Evolutionary conservation across 2,329 filamentous ascomycete species (phyloP).

Genomic region (Talaromyces piceae): DNA sequence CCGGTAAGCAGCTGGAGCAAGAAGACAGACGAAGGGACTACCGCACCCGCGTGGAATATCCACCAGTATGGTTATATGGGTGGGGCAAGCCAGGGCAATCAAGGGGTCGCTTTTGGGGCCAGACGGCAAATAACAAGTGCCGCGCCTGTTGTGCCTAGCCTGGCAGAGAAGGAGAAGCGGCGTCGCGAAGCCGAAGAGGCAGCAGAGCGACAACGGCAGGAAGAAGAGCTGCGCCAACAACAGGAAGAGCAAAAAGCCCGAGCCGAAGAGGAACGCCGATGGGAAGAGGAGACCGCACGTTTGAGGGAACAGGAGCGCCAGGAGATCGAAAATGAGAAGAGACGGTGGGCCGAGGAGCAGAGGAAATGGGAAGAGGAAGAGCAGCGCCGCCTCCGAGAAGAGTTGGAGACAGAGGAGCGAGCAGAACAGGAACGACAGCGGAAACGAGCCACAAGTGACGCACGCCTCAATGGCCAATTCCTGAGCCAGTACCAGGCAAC

Average conservation of each 20-base stretch:
- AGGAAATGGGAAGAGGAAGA: slow-evolving; percentile 70
- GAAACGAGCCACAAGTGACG: slow-evolving; percentile 54
- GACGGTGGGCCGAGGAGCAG: slow-evolving; percentile 46
- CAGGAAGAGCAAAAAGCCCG: slow-evolving; percentile 40
- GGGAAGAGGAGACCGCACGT: slow-evolving; percentile 40
- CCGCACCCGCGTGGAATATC: slow-evolving; percentile 93
- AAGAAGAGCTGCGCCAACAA: slow-evolving; percentile 42
- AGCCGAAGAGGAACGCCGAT: slow-evolving; percentile 39
- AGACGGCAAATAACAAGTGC: slow-evolving; percentile 86
- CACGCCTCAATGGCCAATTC: slow-evolving; percentile 70
- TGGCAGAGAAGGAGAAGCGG: slow-evolving; percentile 75
- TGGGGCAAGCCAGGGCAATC: slow-evolving; percentile 89
- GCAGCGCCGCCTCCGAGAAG: slow-evolving; percentile 62
- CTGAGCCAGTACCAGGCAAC: slow-evolving; percentile 80
- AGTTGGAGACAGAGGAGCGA: slow-evolving; percentile 62
- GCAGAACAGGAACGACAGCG: slow-evolving; percentile 60
- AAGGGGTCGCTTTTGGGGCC: slow-evolving; percentile 86
- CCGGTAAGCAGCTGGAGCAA: slow-evolving; percentile 87
- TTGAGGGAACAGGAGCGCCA: slow-evolving; percentile 45
- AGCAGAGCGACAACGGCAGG: slow-evolving; percentile 43
- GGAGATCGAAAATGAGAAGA: slow-evolving; percentile 41
- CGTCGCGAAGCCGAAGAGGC: slow-evolving; percentile 50
- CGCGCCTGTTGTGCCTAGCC: slow-evolving; percentile 67
- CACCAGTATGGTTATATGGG: slow-evolving; percentile 98
- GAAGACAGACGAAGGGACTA: slow-evolving; percentile 69